Percentiles rank a stretch among this genome's conserved stretches.
phyloP scores from a whole-genome alignment of 139 green algal species.

The Ettlia oleoabundans region DNA sequence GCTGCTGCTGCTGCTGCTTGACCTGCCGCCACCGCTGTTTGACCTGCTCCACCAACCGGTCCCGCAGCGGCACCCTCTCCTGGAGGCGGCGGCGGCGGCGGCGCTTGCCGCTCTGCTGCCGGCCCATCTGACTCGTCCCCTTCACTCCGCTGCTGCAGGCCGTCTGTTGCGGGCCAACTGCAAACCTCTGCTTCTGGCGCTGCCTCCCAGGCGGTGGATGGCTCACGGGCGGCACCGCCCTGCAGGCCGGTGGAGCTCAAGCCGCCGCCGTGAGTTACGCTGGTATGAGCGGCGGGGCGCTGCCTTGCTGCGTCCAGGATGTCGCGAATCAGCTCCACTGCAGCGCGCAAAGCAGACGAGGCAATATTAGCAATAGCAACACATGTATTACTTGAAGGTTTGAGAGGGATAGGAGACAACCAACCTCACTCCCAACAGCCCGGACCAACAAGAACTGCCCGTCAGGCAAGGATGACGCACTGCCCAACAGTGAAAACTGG shows the following conservation, averaged over 20 bases:
- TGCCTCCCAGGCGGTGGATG: no score
- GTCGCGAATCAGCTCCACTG: not conserved
- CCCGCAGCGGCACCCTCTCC: not conserved
- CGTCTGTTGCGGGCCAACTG: not conserved
- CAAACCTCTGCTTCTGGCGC: no score
- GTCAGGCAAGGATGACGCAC: not conserved
- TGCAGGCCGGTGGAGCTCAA: no score
- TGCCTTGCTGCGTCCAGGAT: conserved; percentile 11
- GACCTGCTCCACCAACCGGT: not conserved
- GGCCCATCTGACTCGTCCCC: not conserved
- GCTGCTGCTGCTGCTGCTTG: not conserved
- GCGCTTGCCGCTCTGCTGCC: not conserved
- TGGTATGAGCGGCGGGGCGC: no score
- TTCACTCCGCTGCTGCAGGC: not conserved
- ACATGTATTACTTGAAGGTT: no score
- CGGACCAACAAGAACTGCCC: not conserved
- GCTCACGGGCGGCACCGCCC: no score
- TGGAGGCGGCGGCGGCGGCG: no score
- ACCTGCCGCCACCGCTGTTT: not conserved
- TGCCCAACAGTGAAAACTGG: no score
- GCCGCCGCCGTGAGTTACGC: no score
- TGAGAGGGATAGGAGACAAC: no score
- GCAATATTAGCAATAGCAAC: no score
- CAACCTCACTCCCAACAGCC: no score
- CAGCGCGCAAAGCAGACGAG: not conserved